Conservation (phyloP, 768 basidiomycete genomes). For the Trametes cingulata region DNA sequence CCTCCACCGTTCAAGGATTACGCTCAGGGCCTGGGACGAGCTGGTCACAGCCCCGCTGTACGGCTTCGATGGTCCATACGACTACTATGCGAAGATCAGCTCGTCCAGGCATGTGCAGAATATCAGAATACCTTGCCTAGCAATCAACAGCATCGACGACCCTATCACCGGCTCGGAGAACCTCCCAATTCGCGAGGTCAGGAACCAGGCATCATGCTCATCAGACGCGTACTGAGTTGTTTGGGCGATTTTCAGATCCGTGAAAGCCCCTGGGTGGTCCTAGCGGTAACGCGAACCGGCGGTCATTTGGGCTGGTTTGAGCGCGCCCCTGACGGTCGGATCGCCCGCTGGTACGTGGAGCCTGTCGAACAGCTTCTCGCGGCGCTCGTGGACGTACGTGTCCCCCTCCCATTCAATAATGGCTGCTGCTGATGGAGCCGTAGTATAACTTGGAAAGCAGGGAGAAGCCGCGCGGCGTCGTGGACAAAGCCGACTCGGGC, state of each 20-base stretch:
- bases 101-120: constrained; percentile 11
- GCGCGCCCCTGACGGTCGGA: constrained; percentile 7
- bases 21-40: constrained; percentile 21
- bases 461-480: constrained; percentile 2
- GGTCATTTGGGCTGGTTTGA: constrained; percentile 32
- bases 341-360: constrained; percentile 25
- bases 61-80: constrained; percentile 19
- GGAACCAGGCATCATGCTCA: constrained; percentile 17
- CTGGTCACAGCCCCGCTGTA: constrained; percentile 18
- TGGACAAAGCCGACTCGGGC: constrained; percentile 7
- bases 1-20: constrained; percentile 9
- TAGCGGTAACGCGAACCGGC: constrained; percentile 24
- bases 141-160: constrained; percentile 27
- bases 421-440: not conserved
- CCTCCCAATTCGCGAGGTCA: constrained; percentile 19
- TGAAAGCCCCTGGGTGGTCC: constrained; percentile 20
- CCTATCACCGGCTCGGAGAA: constrained; percentile 18
- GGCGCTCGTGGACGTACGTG: constrained; percentile 24
- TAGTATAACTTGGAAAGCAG: constrained; percentile 13
- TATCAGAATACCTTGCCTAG: constrained; percentile 23
- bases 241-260: constrained; percentile 5
- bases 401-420: not conserved
- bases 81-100: constrained; percentile 25
- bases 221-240: not conserved
- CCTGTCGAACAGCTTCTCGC: constrained; percentile 25